A percentile compares a stretch with the other conserved stretches of the same genome.
phyloP scores from a whole-genome alignment of 441 rosid genomes.

The Syzygium malaccense region DNA sequence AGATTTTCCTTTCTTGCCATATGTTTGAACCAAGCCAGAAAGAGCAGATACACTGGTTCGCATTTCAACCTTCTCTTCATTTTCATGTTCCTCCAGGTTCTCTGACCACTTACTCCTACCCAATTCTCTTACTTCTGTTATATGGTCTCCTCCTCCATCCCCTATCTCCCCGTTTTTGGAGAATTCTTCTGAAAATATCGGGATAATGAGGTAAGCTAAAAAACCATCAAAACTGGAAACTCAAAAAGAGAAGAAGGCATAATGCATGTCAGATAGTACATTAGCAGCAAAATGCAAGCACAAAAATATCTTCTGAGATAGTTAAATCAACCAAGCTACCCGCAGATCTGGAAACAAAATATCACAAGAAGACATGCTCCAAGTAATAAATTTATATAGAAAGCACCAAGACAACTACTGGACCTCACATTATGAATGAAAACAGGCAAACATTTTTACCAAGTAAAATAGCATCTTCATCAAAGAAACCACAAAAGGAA shows the following conservation, averaged over 20 bases:
- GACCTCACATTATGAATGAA: background rate
- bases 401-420: background rate
- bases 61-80: constrained; percentile 19
- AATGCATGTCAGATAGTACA: background rate
- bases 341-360: background rate
- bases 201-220: background rate
- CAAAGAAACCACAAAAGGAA: background rate
- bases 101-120: constrained; percentile 88
- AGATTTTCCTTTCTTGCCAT: constrained; percentile 48
- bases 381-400: background rate
- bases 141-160: constrained; percentile 41
- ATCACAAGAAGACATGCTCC: background rate
- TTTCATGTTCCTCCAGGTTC: constrained; percentile 52
- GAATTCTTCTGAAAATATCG: constrained; percentile 18
- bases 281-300: background rate
- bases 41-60: constrained; percentile 33
- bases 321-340: background rate
- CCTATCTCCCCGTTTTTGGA: constrained; percentile 29
- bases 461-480: background rate
- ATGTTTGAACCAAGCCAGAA: constrained; percentile 43
- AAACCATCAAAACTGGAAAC: background rate
- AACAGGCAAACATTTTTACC: background rate
- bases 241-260: background rate
- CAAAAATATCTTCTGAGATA: background rate
- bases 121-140: constrained; percentile 44